Base-by-base conservation (phyloP, 495 filamentous ascomycete genomes). In the Aspergillus panamensis region DNA sequence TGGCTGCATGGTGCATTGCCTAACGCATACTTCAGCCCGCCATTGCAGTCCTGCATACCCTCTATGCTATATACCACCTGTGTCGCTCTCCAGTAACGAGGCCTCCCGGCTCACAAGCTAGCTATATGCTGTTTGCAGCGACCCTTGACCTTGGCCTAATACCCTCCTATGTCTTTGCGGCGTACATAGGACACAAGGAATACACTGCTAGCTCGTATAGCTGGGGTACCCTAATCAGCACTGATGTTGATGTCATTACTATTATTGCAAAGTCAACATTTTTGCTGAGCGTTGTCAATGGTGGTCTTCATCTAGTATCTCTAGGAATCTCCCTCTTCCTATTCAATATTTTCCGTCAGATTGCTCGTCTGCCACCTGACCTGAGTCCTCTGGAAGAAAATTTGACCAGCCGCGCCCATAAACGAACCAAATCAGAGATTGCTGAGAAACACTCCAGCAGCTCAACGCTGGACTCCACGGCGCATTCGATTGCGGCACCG, bases 311-410 rank as follows among this genome's bases (percentile, higher is more conserved):
- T 66, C 70, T 85, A 2, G 53, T 92, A 8, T 90, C 89, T 3
- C 68, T 92, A 5, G 72, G 72, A 9, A 75, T 95, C 29, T 88
- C 87, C 1, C 67, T 88, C 19, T 95, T 84, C 62, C 77, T 96
- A 7, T 82, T 81, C 2, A 63, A 89, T 49, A 80, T 88, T 59
- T 96, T 96, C 84, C 83, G 85, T 9, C 84, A 89, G 61, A 96
- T 96, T 62, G 75, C 84, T 21, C 76, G 76, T 13, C 79, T 96
- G 53, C 92, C 92, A 2, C 92, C 92, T 0, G 92, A 96, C 62
- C 89, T 95, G 87, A 96, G 96, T 62, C 92, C 92, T 8, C 73
- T 96, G 8, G 92, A 96, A 64, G 84, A 88, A 62, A 87, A 94
- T 62, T 72, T 96, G 37, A 96, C 92, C 6, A 85, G 89, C 10